Base-by-base conservation (phyloP, 2,329 filamentous ascomycete genomes). In the Alternaria sp. region DNA sequence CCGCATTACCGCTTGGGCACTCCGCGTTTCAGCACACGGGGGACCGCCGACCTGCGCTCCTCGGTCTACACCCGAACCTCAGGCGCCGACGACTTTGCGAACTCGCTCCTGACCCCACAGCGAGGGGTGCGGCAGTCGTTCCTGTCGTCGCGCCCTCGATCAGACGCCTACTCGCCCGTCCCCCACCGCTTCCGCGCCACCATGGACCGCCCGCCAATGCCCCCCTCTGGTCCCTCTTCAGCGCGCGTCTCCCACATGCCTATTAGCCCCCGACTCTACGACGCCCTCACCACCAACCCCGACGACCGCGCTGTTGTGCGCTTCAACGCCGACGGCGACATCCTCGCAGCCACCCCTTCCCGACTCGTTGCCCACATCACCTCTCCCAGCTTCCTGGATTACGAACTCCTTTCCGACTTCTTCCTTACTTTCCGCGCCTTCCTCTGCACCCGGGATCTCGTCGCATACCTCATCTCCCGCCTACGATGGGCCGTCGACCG, bases 321-420 rank as follows among this genome's bases (percentile, higher is more conserved):
- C 61, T 97, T 96, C 78, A 90, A 92, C 17, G 79, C 89, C 5
- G 88, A 88, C 11, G 89, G 90, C 52, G 87, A 93, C 45, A 94
- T 99, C 19, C 90, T 90, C 28, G 96, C 96, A 32, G 96, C 96
- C 13, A 97, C 93, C 0, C 93, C 95, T 2, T 90, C 94, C 4
- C 90, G 96, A 12, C 88, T 99, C 40, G 92, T 99, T 53, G 94
- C 95, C 12, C 94, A 99, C 81, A 97, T 99, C 67, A 98, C 96
- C 0, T 98, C 96, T 1, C 93, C 96, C 15, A 93, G 89, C 53
- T 97, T 98, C 77, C 88, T 99, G 74, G 95, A 99, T 79, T 99
- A 99, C 78, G 95, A 98, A 74, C 86, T 99, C 6, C 88, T 99
- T 5, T 98, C 96, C 1, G 96, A 99, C 79, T 99, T 99, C 81